Percentiles rank a stretch among this genome's conserved stretches.
Evolutionary conservation across 305 asterid genomes (phyloP).

Genomic region (Rubia tinctorum): DNA sequence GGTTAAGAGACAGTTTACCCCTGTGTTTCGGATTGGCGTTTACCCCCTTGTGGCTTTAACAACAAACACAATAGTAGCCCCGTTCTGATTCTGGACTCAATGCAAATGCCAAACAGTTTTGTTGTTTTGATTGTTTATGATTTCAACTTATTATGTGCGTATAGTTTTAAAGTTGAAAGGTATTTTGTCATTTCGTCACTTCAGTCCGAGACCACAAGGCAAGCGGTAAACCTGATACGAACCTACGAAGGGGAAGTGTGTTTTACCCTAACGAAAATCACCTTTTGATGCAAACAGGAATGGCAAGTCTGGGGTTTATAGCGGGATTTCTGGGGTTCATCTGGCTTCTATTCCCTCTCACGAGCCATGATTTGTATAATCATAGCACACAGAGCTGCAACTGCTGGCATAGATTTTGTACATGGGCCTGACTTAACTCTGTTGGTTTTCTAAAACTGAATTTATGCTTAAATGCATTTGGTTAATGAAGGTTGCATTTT

Average conservation of each 20-base stretch:
- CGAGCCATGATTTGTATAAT: conserved; percentile 61
- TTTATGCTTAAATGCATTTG: conserved; percentile 10
- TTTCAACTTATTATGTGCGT: not conserved
- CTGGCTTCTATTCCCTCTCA: conserved; percentile 70
- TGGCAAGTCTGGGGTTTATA: conserved; percentile 43
- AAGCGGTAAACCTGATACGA: not conserved
- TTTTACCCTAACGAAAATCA: not conserved
- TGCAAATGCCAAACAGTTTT: not conserved
- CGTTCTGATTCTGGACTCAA: not conserved
- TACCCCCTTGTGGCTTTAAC: not conserved
- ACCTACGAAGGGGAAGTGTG: not conserved
- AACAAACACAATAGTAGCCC: not conserved
- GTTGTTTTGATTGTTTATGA: not conserved
- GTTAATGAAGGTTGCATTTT: not conserved
- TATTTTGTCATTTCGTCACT: not conserved
- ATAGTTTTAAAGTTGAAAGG: not conserved
- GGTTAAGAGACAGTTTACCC: no score
- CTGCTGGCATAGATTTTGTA: conserved; percentile 82
- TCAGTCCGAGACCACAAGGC: not conserved
- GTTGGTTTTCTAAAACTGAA: not conserved
- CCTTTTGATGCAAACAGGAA: conserved; percentile 42
- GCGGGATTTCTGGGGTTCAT: conserved; percentile 62
- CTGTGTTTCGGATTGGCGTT: no score
- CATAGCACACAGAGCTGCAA: conserved; percentile 48
- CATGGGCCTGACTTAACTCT: conserved; percentile 52